These are phyloP conservation scores for Megacollybia platyphylla DNA, from an alignment of 1,284 basidiomycete species.

Conservation along the genomic window DNA sequence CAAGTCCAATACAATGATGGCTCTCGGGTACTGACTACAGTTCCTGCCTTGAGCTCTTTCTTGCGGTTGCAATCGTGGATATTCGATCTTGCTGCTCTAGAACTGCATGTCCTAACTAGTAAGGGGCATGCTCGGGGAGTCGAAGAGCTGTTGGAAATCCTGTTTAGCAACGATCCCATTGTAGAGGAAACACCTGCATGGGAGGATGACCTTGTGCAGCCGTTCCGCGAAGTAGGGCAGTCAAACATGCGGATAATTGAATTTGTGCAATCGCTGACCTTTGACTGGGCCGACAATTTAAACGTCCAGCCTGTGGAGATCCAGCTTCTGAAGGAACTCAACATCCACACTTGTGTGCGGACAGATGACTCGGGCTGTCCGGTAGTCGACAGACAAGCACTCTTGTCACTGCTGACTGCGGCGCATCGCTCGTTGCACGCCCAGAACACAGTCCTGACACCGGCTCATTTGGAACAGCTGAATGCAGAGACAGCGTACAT, in stretches of 20 bases:
- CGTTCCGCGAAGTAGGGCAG: conserved; percentile 67
- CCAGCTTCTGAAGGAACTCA: conserved; percentile 57
- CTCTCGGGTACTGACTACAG: conserved; percentile 61
- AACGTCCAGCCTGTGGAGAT: conserved; percentile 46
- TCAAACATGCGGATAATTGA: conserved; percentile 79
- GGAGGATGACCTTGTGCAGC: conserved; percentile 37
- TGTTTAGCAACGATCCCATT: conserved; percentile 58
- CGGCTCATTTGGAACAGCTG: conserved; percentile 56
- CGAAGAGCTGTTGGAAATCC: conserved; percentile 56
- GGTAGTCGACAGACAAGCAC: conserved; percentile 63
- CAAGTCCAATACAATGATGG: conserved; percentile 66
- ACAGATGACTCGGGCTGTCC: conserved; percentile 68
- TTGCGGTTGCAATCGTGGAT: conserved; percentile 78
- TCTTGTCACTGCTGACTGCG: conserved; percentile 53
- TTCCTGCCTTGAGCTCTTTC: conserved; percentile 66
- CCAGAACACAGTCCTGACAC: conserved; percentile 55
- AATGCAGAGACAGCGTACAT: conserved; percentile 64
- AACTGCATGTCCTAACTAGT: conserved; percentile 78
- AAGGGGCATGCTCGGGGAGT: conserved; percentile 65
- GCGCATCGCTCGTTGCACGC: conserved; percentile 51
- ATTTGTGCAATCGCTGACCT: conserved; percentile 74
- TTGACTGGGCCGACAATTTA: conserved; percentile 79
- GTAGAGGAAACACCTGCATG: conserved; percentile 23
- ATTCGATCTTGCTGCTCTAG: conserved; percentile 79
- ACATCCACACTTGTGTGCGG: conserved; percentile 66